Percentiles rank a stretch among this genome's conserved stretches.
These are phyloP conservation scores for Talaromyces funiculosus DNA, from an alignment of 2,329 filamentous ascomycete species.

Conservation along the genomic window DNA sequence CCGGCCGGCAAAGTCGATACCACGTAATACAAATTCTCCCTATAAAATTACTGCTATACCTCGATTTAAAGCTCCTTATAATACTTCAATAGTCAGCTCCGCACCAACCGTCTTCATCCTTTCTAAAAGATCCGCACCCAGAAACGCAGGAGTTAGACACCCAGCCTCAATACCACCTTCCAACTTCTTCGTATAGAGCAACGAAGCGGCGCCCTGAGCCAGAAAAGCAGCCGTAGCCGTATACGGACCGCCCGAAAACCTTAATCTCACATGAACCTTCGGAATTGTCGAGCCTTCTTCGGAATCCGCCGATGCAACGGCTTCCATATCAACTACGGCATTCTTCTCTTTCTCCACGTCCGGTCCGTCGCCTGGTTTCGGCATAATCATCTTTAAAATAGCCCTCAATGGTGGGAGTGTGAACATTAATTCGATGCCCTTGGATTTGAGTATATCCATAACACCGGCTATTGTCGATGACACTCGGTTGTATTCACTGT, in stretches of 20 bases:
- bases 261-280: neutral
- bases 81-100: neutral
- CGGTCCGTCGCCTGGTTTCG: neutral
- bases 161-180: neutral
- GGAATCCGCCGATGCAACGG: neutral
- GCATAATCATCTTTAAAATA: neutral
- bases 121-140: neutral
- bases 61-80: neutral
- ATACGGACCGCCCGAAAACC: neutral
- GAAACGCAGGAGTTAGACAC: neutral
- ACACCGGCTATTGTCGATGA: neutral
- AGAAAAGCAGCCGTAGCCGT: neutral
- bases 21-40: no score
- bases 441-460: neutral
- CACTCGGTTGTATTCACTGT: neutral
- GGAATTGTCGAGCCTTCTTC: neutral
- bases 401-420: neutral
- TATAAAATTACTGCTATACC: no score
- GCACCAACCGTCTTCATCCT: neutral
- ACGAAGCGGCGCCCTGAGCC: neutral
- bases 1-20: no score
- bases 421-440: neutral
- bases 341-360: conserved; percentile 1
- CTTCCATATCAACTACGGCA: neutral
- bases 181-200: neutral